Conservation (phyloP, 495 filamentous ascomycete genomes). For the Tuber aestivum region DNA sequence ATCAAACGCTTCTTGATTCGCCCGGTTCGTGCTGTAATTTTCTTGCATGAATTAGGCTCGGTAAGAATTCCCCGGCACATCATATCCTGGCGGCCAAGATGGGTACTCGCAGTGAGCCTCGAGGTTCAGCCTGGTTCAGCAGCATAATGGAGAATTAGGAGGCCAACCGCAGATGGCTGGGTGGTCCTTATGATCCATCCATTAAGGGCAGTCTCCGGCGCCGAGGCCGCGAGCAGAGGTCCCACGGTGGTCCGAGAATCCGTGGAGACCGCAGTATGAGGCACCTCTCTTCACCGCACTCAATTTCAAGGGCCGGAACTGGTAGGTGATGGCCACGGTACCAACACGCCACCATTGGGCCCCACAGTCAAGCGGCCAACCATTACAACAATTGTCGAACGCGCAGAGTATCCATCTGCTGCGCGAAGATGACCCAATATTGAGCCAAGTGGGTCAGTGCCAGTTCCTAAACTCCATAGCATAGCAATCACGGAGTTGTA, state of each 20-base stretch:
- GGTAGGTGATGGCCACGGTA: background rate
- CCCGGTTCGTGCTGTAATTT: conserved; percentile 29
- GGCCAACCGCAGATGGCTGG: conserved; percentile 24
- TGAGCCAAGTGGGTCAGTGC: background rate
- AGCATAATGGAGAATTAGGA: conserved; percentile 15
- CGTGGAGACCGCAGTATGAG: background rate
- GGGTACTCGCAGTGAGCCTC: conserved; percentile 9
- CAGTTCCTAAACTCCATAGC: background rate
- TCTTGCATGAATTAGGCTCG: conserved; percentile 14
- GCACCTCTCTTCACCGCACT: background rate
- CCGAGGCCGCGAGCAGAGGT: background rate
- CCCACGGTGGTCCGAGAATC: background rate
- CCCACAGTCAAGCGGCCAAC: background rate
- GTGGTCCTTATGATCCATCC: conserved; percentile 3
- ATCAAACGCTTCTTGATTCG: background rate
- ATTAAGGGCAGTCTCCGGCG: background rate
- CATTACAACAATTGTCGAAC: background rate
- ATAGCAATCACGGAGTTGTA: background rate
- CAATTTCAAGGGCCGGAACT: background rate
- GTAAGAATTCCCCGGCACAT: background rate
- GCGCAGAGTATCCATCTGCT: background rate
- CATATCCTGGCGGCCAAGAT: background rate
- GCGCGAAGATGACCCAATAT: background rate
- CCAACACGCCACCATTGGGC: background rate
- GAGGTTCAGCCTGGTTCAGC: conserved; percentile 23